Base-by-base conservation (phyloP, 352 stramenopile genomes). In the Globisporangium barbulae region DNA sequence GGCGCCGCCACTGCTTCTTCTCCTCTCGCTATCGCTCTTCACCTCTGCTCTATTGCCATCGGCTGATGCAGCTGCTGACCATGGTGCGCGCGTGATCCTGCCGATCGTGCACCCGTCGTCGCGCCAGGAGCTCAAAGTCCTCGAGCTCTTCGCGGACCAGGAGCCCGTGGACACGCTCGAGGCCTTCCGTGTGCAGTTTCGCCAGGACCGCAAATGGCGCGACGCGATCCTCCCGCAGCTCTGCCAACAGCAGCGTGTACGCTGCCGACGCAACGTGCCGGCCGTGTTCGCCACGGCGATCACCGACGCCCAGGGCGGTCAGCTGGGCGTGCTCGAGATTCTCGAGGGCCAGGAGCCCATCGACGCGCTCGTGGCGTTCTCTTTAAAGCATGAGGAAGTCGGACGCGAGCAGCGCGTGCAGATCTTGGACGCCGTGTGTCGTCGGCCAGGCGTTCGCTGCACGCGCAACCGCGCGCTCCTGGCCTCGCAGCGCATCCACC, bases 121-220 rank as follows among this genome's bases (percentile, higher is more conserved):
- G 13, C 63, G 52, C 41, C 58, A 60, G 30, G 52, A 59, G 42
- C 59, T 66, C 49, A 68, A 57, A 59, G 47, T 50, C 41, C 74
- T 85, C 50, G 8, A 78, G 55, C 21, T 85, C 30, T 62, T 81
- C 2, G 70, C 65, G 0, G 69, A 68, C 17, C 64, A 84, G 33
- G 80, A 88, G 48, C 80, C 80, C 21, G 76, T 88, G 28, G 80
- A 88, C 64, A 67, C 67, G 8, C 72, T 89, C 54, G 80, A 88
- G 55, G 53, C 53, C 22, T 83, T 89, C 64, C 80, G 80, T 22
- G 25, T 62, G 30, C 63, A 67, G 4, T 74, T 85, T 53, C 42
- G 53, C 13, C 74, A 86, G 30, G 70, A 57, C 25, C 62, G 49
- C 1, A 59, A 44, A 17, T 88, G 78, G 72, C 76, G 78, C 30